Evolutionary conservation across 768 basidiomycete species (phyloP).

Genomic region (Pisolithus albus): DNA sequence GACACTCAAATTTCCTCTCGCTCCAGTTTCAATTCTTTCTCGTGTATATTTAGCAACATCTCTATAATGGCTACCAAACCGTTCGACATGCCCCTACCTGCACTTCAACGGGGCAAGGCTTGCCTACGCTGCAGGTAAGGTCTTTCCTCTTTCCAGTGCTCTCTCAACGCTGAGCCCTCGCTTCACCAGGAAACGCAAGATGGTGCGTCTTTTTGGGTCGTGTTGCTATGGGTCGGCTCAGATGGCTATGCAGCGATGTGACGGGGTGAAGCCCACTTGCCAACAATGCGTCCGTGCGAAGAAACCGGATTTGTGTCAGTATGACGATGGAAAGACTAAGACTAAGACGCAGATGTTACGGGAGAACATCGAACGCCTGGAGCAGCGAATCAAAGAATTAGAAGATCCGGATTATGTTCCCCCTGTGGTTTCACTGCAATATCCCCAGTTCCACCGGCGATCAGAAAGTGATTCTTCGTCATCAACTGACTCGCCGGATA

Average conservation of each 20-base stretch:
- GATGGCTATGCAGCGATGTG: slow-evolving; percentile 51
- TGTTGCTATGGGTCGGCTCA: slow-evolving; percentile 8
- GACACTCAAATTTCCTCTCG: slow-evolving; percentile 2
- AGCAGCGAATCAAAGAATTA: slow-evolving; percentile 64
- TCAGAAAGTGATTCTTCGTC: slow-evolving; percentile 50
- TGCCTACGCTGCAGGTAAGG: slow-evolving; percentile 64
- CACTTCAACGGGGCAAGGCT: slow-evolving; percentile 63
- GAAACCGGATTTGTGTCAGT: slow-evolving; percentile 68
- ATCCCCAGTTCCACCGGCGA: slow-evolving; percentile 46
- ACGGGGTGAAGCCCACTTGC: slow-evolving; percentile 69
- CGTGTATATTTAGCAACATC: slow-evolving; percentile 32
- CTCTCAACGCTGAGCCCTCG: slow-evolving; percentile 10
- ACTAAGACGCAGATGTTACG: slow-evolving; percentile 73
- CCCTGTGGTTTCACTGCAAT: slow-evolving; percentile 61
- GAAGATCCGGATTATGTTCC: slow-evolving; percentile 69
- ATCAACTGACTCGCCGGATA: slow-evolving; percentile 42
- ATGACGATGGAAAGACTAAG: slow-evolving; percentile 81
- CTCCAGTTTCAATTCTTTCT: slow-evolving; percentile 13
- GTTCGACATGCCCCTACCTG: slow-evolving; percentile 24
- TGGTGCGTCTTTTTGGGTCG: slow-evolving; percentile 35
- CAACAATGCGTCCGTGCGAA: slow-evolving; percentile 75
- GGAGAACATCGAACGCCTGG: slow-evolving; percentile 68
- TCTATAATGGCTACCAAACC: slow-evolving; percentile 31
- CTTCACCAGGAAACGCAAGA: slow-evolving; percentile 55
- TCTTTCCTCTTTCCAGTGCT: neutral